Base-by-base conservation (phyloP, 768 basidiomycete genomes). In the Pleurotus ostreatus region DNA sequence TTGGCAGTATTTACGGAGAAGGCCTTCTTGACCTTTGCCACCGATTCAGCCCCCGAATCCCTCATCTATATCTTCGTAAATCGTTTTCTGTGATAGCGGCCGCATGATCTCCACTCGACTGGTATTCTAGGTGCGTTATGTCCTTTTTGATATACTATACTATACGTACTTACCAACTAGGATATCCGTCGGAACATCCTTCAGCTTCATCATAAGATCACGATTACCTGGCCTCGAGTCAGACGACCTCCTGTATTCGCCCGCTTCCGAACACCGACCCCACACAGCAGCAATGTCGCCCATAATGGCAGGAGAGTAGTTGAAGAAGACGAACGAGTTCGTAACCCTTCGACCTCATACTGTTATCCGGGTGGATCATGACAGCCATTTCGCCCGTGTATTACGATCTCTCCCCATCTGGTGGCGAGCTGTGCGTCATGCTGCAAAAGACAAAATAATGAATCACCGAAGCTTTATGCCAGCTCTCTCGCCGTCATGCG, bases 321-420 rank as follows among this genome's bases (percentile, higher is more conserved):
- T 13, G n/a, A 38, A 26, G 5, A 16, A 39, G 51, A 37, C 38
- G 22, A 39, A 39, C 39, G 5, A 25, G 15, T n/a, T 40, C 22
- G 51, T 41, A 34, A 53, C 13, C 38, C 39, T n/a, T 41, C 34
- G 12, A 49, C 38, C 16, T 53, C 39, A 23, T 53, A 16, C 41
- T 38, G 51, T 18, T 25, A 39, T 53, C 51, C 51, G 51, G 51
- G 20, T 53, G 51, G 51, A 53, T 53, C 51, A 16, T 53, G 15
- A 51, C n/a, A 11, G 6, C 13, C n/a, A 34, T 18, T 26, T 30
- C 30, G 49, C 9, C 1, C n/a, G 22, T 1, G 26, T 51, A 37
- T 25, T 34, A 11, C 30, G 8, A 34, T 34, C 30, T 34, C 30
- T 34, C 30, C 30, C 30, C 30, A 34, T 34, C 7, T 34, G 9